Conservation (phyloP, 192 early-diverging fungal genomes). For the Backusella australiensis region DNA sequence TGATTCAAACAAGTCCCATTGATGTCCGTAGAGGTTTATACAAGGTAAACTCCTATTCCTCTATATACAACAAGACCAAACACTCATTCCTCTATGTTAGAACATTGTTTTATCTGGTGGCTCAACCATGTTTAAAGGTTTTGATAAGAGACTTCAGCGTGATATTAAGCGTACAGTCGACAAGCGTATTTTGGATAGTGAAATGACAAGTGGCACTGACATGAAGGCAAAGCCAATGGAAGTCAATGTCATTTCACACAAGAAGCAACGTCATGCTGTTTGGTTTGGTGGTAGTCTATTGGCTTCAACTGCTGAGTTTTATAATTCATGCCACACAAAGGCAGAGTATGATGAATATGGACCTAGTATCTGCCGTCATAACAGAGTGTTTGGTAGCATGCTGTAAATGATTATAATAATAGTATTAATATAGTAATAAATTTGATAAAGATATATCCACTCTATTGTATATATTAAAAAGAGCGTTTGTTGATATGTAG, state of each 20-base stretch:
- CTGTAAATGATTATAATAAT: constrained; percentile 18
- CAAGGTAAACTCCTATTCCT: constrained; percentile 30
- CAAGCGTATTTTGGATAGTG: constrained; percentile 68
- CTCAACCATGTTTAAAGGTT: constrained; percentile 99
- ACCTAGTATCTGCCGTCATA: constrained; percentile 91
- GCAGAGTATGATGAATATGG: constrained; percentile 98
- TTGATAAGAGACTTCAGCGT: constrained; percentile 89
- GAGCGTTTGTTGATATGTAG: too few species aligned
- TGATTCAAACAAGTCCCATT: constrained; percentile 96
- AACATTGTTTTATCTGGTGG: constrained; percentile 99
- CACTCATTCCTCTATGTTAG: constrained; percentile 30
- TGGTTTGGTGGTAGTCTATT: constrained; percentile 98
- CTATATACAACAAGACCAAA: too few species aligned
- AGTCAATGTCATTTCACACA: constrained; percentile 95
- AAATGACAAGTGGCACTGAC: constrained; percentile 69
- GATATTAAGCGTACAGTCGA: constrained; percentile 91
- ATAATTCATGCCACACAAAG: constrained; percentile 93
- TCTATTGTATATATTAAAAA: too few species aligned
- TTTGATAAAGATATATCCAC: too few species aligned
- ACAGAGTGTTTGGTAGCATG: constrained; percentile 74
- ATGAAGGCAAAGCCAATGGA: constrained; percentile 74
- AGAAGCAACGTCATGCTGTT: constrained; percentile 98
- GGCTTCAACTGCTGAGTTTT: constrained; percentile 89
- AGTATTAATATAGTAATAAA: not conserved
- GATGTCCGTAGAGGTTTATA: constrained; percentile 95